These are phyloP conservation scores for Dothiorella sarmentorum DNA, from an alignment of 2,329 filamentous ascomycete genomes.

Conservation along the genomic window DNA sequence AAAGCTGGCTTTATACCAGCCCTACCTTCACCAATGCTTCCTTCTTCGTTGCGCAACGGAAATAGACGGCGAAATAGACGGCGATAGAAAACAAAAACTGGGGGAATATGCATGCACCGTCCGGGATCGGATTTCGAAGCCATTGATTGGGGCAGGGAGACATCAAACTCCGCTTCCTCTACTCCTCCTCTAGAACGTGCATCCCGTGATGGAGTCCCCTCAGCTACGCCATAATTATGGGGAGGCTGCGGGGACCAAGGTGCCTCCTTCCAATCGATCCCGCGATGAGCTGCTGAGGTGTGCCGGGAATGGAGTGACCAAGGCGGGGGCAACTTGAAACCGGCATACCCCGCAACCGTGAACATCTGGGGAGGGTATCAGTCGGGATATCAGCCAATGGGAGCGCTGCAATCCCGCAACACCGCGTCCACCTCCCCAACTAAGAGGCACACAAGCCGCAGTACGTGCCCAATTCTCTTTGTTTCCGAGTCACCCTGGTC, in stretches of 20 bases:
- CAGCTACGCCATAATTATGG: not conserved
- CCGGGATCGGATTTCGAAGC: not conserved
- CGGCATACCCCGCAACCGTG: not conserved
- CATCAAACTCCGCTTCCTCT: not conserved
- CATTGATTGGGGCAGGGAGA: not conserved
- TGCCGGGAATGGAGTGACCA: not conserved
- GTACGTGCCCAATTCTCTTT: too few relatives aligned
- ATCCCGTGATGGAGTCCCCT: not conserved
- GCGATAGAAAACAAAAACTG: constrained; percentile 14
- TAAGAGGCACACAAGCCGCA: not conserved
- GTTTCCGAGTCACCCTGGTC: too few relatives aligned
- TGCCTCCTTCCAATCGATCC: not conserved
- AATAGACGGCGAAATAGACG: constrained; percentile 20
- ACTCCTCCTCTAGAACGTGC: too few relatives aligned
- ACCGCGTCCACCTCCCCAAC: not conserved
- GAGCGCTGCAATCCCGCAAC: not conserved
- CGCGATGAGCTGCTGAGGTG: not conserved
- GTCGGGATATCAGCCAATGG: not conserved
- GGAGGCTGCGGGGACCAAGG: too few relatives aligned
- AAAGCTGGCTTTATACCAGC: not conserved
- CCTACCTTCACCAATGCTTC: not conserved
- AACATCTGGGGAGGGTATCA: not conserved
- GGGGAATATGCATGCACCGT: not conserved
- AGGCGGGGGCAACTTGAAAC: not conserved
- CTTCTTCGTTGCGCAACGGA: too few relatives aligned